phyloP scores from a whole-genome alignment of 169 alveolate genomes.

The Besnoitia besnoiti region DNA sequence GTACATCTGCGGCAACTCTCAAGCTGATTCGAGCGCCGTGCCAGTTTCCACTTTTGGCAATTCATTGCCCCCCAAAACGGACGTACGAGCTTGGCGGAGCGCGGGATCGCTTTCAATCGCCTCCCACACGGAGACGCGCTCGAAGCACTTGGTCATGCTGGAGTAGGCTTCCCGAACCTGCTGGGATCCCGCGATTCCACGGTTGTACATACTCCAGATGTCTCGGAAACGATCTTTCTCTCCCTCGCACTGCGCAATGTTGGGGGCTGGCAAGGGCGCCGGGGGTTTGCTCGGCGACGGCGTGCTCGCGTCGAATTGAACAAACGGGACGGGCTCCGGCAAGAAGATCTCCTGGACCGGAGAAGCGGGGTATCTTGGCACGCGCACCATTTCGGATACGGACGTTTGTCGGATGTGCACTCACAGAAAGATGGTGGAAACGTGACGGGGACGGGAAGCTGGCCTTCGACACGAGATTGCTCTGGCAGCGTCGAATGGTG shows the following conservation, averaged over 20 bases:
- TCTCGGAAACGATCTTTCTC: not conserved
- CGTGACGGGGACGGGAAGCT: too few species aligned
- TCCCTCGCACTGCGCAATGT: not conserved
- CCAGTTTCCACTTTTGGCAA: too few species aligned
- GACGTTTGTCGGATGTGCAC: too few species aligned
- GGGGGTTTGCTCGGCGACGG: constrained; percentile 23
- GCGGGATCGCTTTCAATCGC: not conserved
- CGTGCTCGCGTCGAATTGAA: not conserved
- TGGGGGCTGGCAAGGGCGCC: not conserved
- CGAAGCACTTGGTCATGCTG: constrained; percentile 9
- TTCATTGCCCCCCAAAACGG: too few species aligned
- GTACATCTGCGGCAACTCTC: too few species aligned
- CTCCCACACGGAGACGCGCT: not conserved
- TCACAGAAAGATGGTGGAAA: too few species aligned
- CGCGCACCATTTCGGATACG: not conserved
- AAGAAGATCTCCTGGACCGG: constrained; percentile 45
- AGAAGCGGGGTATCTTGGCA: constrained; percentile 30
- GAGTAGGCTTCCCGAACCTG: constrained; percentile 13
- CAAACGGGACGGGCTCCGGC: constrained; percentile 46
- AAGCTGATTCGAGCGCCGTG: too few species aligned
- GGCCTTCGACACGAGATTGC: too few species aligned
- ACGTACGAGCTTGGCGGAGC: constrained; percentile 6
- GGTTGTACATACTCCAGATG: not conserved
- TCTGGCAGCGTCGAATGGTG: too few species aligned
- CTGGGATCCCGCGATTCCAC: not conserved